Percentiles rank a stretch among this genome's conserved stretches.
Evolutionary conservation across 371 early-diverging fungal species (phyloP).

Genomic region (Parasitella parasitica): DNA sequence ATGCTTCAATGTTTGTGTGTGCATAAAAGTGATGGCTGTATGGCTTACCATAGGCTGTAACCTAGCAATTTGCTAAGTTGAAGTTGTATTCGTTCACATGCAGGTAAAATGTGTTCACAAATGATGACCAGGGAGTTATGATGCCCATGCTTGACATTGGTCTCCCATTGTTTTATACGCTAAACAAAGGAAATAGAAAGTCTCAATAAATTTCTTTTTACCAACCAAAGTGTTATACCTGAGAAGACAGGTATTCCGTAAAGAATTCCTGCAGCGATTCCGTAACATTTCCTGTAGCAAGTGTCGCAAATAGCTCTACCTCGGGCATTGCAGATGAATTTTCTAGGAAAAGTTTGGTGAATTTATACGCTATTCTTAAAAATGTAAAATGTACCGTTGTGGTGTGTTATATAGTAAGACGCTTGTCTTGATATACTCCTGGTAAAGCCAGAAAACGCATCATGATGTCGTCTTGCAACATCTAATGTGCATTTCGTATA

Average conservation of each 20-base stretch:
- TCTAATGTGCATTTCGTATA: constrained; percentile 4
- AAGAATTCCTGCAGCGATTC: constrained; percentile 8
- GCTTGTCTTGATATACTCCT: not conserved
- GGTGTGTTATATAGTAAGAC: not conserved
- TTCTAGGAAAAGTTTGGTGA: no score
- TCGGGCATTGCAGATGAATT: constrained; percentile 17
- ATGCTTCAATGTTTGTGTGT: not conserved
- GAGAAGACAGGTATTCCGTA: constrained; percentile 16
- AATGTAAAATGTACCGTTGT: constrained; percentile 8
- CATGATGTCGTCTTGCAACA: constrained; percentile 13
- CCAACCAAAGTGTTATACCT: no score
- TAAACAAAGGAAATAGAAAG: no score
- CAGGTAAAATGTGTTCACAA: constrained; percentile 18
- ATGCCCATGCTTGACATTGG: constrained; percentile 3
- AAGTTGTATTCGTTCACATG: constrained; percentile 18
- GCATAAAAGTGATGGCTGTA: no score
- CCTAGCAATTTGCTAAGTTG: constrained; percentile 15
- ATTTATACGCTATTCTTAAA: no score
- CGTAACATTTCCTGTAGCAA: constrained; percentile 19
- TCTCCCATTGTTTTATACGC: constrained; percentile 22
- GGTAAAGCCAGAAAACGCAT: not conserved
- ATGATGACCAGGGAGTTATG: constrained; percentile 1
- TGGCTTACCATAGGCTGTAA: constrained; percentile 20
- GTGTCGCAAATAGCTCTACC: constrained; percentile 16
- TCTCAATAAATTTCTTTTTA: no score